Conservation (phyloP, 164 flowering plant species). For the Protea cynaroides region DNA sequence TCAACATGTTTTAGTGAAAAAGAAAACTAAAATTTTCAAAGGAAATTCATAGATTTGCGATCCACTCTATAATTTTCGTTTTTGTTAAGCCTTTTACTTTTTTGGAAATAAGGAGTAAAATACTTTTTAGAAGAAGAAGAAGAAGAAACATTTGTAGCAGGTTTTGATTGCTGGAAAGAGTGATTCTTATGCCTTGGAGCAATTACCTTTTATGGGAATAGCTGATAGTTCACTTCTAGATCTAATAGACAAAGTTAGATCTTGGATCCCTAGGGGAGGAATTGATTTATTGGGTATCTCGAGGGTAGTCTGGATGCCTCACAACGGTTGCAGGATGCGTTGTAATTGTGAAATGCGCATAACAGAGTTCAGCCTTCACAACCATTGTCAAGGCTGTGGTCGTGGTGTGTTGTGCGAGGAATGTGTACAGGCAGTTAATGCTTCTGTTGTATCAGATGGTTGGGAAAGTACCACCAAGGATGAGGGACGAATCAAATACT, state of each 20-base stretch:
- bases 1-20: too few species aligned
- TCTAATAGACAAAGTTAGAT: conserved; percentile 47
- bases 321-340: conserved; percentile 29
- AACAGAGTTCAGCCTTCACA: conserved; percentile 23
- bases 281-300: conserved; percentile 14
- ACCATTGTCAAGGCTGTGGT: conserved; percentile 59
- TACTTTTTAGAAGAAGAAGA: neutral
- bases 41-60: neutral
- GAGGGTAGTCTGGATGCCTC: conserved; percentile 30
- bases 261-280: conserved; percentile 47
- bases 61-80: neutral
- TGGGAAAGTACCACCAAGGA: conserved; percentile 2
- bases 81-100: neutral
- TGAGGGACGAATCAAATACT: conserved; percentile 26
- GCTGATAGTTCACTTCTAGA: conserved; percentile 34
- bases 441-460: conserved; percentile 15
- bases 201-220: conserved; percentile 14
- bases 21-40: neutral
- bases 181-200: neutral
- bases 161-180: neutral
- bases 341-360: conserved; percentile 35
- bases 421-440: conserved; percentile 35
- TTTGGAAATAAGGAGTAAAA: neutral
- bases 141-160: neutral
- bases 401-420: conserved; percentile 43